A percentile compares a stretch with the other conserved stretches of the same genome.
These are phyloP conservation scores for grape (Vitis vinifera) DNA, from an alignment of 164 flowering plant species.

Conservation along the genomic window ASM3070453v1 NC_081817.1:3424001-3424500, in stretches of 20 bases:
- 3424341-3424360: conserved; percentile 14
- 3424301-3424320: conserved; percentile 52
- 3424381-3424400: conserved; percentile 34
- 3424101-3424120: conserved; percentile 72
- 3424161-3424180: conserved; percentile 27
- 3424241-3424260: conserved; percentile 22
- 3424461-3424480: conserved; percentile 83
- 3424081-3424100: conserved; percentile 58
- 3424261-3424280: conserved; percentile 34
- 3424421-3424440: conserved; percentile 72
- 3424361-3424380: conserved; percentile 17
- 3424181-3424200: conserved; percentile 27
- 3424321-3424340: conserved; percentile 11
- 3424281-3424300: conserved; percentile 31
- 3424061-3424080: conserved; percentile 58
- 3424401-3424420: conserved; percentile 79
- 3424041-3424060: conserved; percentile 63
- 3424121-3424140: conserved; percentile 41
- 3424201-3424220: conserved; percentile 31
- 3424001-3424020: conserved; percentile 85
- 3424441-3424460: conserved; percentile 71
- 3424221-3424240: conserved; percentile 27
- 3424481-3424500: conserved; percentile 68
- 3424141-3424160: conserved; percentile 10
- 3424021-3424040: conserved; percentile 88